Base-by-base conservation (phyloP, 345 rosid species). In the Brassica incana region DNA sequence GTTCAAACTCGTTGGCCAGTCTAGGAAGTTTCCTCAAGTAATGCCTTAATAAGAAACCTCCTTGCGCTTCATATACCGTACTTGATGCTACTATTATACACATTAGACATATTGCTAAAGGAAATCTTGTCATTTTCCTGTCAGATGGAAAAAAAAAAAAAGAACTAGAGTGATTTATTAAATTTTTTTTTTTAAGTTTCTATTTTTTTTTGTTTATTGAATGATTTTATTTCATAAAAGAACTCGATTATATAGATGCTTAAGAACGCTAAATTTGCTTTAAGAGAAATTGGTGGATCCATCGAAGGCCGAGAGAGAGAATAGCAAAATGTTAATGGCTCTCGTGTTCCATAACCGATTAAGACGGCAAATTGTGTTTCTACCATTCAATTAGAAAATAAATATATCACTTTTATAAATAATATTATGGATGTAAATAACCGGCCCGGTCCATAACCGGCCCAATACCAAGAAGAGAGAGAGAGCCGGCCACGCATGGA, bases 211-310 rank as follows among this genome's bases (percentile, higher is more conserved):
- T 3, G 15, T 5, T 36, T 66, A 62, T 69, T 16, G n/a, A 73
- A 73, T 59, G 56, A n/a, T 18, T 56, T 43, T 59, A 2, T 8
- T 67, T 73, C 45, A 2, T 20, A 50, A 16, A 11, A 65, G 16
- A 27, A 36, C 27, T 71, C 4, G 18, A 2, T 65, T 78, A 78
- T 78, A 72, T 78, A 72, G 27, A 72, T 16, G 60, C 61, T 66
- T 29, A 4, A 30, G 38, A 58, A 3, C 56, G 45, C 73, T 30
- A 58, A 65, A 65, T 40, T 58, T 32, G 63, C 43, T 48, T 29
- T 8, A 18, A 40, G 81, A 78, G 77, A 78, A 72, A 72, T 72
- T 65, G 68, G 48, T 78, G 81, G 81, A 78, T 40, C 8, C 35
- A 30, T 43, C 30, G 7, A 30, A 58, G 77, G 52, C 48, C 77